phyloP scores from a whole-genome alignment of 192 early-diverging fungal species.

The Coemansia reversa region DNA sequence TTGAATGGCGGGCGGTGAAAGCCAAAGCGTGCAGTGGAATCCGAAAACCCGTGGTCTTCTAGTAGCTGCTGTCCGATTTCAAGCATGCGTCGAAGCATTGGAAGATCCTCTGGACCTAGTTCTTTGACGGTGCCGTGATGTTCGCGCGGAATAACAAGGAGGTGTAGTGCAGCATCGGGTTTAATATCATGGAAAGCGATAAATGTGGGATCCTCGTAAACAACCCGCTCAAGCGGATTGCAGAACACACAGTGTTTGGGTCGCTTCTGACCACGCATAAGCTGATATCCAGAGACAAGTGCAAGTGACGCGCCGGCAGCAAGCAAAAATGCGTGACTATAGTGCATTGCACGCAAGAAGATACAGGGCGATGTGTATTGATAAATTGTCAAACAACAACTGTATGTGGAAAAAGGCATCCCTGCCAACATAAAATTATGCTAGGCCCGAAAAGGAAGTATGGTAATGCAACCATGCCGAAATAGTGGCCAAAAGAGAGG shows the following conservation, averaged over 20 bases:
- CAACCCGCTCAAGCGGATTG: conserved; percentile 29
- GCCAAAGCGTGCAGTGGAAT: conserved; percentile 34
- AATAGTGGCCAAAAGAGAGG: too few species aligned
- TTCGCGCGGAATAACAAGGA: conserved; percentile 41
- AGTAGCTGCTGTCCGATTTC: conserved; percentile 34
- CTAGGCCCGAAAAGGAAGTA: too few species aligned
- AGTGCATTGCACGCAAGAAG: conserved; percentile 6
- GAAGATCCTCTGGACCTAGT: conserved; percentile 22
- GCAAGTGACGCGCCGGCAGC: conserved; percentile 9
- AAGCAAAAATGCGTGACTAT: conserved; percentile 5
- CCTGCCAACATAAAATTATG: too few species aligned
- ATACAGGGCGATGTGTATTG: background rate
- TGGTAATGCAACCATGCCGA: too few species aligned
- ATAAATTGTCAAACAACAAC: too few species aligned
- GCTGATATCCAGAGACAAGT: conserved; percentile 14
- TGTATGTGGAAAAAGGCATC: too few species aligned
- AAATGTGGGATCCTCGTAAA: conserved; percentile 40
- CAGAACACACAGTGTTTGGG: conserved; percentile 48
- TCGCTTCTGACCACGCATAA: conserved; percentile 44
- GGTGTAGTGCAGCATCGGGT: conserved; percentile 43
- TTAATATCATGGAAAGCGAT: conserved; percentile 49
- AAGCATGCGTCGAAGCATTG: conserved; percentile 42
- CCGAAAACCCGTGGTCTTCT: conserved; percentile 28
- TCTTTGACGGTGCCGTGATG: conserved; percentile 47
- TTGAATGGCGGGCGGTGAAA: conserved; percentile 54